Evolutionary conservation across 2,329 filamentous ascomycete species (phyloP).

Genomic region (Colletotrichum aenigma): DNA sequence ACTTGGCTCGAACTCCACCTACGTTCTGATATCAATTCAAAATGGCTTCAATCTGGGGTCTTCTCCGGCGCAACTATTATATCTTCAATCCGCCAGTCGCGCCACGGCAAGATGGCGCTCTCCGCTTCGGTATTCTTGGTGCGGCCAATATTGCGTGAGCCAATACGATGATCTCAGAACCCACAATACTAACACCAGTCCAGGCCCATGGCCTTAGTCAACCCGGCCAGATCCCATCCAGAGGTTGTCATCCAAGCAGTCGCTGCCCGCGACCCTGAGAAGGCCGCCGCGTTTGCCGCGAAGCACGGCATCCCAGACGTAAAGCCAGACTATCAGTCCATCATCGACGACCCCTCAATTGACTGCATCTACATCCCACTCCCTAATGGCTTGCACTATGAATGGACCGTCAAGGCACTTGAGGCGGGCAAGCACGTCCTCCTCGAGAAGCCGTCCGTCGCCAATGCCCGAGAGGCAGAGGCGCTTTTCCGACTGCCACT

Average conservation of each 20-base stretch:
- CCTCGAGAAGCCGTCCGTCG: conserved; percentile 56
- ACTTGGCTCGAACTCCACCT: neutral
- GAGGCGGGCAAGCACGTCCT: conserved; percentile 58
- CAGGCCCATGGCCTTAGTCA: conserved; percentile 47
- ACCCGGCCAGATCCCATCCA: conserved; percentile 55
- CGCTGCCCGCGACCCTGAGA: conserved; percentile 52
- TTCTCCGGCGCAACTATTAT: conserved; percentile 6
- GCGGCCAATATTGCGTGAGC: conserved; percentile 42
- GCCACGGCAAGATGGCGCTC: conserved; percentile 20
- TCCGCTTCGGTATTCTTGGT: conserved; percentile 46
- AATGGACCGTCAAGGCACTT: conserved; percentile 53
- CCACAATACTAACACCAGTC: neutral
- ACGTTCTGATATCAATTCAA: neutral
- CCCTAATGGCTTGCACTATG: conserved; percentile 43
- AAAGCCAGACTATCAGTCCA: conserved; percentile 50
- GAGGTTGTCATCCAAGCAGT: conserved; percentile 58
- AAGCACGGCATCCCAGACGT: conserved; percentile 56
- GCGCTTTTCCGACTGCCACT: conserved; percentile 45
- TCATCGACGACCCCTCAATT: conserved; percentile 39
- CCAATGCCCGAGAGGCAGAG: conserved; percentile 48
- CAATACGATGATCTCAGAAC: neutral
- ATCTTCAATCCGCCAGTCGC: neutral
- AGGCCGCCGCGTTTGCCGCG: conserved; percentile 53
- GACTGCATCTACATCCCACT: conserved; percentile 56
- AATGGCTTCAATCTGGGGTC: conserved; percentile 7